Conservation (phyloP, 1,139 yeast genomes). For the Arxiozyma heterogenica region DNA sequence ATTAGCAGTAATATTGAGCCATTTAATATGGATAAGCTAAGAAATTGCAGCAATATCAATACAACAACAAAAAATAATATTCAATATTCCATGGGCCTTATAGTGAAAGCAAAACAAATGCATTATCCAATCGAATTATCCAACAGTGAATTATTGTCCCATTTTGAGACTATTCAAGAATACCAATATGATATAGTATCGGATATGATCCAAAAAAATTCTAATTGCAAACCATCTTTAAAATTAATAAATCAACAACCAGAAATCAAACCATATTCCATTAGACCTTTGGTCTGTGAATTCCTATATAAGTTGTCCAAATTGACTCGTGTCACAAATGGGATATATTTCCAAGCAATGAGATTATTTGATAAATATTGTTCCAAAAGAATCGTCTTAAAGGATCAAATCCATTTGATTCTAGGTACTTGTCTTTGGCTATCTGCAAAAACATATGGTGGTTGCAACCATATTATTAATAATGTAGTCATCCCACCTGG, state of each 20-base stretch:
- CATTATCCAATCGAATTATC: conserved; percentile 45
- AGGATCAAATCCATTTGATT: conserved; percentile 55
- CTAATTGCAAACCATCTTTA: conserved; percentile 40
- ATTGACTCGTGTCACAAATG: conserved; percentile 50
- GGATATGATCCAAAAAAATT: conserved; percentile 34
- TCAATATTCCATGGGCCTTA: conserved; percentile 24
- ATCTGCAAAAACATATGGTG: conserved; percentile 57
- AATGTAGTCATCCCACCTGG: conserved; percentile 41
- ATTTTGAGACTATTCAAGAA: conserved; percentile 40
- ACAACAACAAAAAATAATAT: background rate
- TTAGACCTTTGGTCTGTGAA: conserved; percentile 45
- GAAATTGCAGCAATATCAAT: background rate
- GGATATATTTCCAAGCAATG: conserved; percentile 50
- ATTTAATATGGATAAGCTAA: background rate
- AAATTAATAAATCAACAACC: conserved; percentile 56
- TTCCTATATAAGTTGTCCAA: conserved; percentile 51
- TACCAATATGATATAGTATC: conserved; percentile 45
- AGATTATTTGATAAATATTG: conserved; percentile 58
- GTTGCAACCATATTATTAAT: conserved; percentile 59
- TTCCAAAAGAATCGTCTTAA: conserved; percentile 51
- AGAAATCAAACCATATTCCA: conserved; percentile 42
- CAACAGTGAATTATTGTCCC: conserved; percentile 41
- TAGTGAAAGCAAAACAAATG: conserved; percentile 33
- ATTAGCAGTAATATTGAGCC: background rate
- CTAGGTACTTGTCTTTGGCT: conserved; percentile 62